Evolutionary conservation across 371 early-diverging fungal species (phyloP), one percentile per base, ranked within the genome.

Genomic region (Dichotomocladium elegans): DNA sequence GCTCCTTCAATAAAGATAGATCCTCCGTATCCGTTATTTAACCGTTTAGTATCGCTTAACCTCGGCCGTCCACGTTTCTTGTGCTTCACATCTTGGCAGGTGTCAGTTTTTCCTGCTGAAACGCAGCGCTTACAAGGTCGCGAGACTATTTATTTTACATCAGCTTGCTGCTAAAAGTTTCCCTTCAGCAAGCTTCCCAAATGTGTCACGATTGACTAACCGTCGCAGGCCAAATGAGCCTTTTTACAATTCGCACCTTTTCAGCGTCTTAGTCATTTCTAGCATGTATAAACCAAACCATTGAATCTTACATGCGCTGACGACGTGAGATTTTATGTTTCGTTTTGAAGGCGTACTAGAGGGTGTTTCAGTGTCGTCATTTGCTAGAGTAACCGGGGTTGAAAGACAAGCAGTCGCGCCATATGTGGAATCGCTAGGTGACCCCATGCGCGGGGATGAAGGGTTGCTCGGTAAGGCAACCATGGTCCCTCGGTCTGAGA

Each of bases 31-130:
- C 29, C 8, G 19, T 41, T 17, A 24, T 33, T 41, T 33, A 29
- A 31, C 17, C 42, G 34, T n/a, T 47, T 41, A 21, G 69, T 73
- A 53, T 77, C 81, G 30, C 77, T 77, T 28, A 82, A 58, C 61
- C 80, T 83, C 28, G 88, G 88, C 10, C 88, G 79, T 5, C 88
- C 88, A 41, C 88, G 79, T 56, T 86, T 86, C 59, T 86, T 88
- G 61, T 86, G 86, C 61, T 86, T 80, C 19, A 85, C 83, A 55
- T 88, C 88, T 27, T 74, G 66, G 58, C 88, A 88, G 17, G 80
- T 76, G 42, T 82, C 83, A 28, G 75, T 70, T 61, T 82, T 85
- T 27, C 76, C 79, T 15, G 82, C 54, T 10, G 83, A 66, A 11
- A 81, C 61, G 60, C 88, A 88, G 27, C 88, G 70, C 51, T 78